Evolutionary conservation across 495 filamentous ascomycete genomes (phyloP).

Genomic region (Daldinia bambusicola): DNA sequence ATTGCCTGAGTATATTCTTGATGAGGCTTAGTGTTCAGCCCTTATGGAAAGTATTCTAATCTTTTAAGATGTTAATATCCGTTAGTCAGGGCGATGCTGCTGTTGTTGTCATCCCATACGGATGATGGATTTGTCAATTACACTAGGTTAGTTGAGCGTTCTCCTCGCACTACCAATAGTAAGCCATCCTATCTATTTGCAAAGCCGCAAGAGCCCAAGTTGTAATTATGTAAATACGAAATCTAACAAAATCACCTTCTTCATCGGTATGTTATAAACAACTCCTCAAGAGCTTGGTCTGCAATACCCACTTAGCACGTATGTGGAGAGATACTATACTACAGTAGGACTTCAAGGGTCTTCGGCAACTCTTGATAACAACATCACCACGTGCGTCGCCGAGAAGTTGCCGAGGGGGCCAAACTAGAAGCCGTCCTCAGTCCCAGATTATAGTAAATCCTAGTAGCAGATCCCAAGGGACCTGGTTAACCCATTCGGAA

Average conservation of each 20-base stretch:
- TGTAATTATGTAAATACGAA: neutral
- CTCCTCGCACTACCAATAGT: constrained; percentile 17
- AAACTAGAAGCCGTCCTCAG: neutral
- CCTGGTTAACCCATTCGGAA: constrained; percentile 30
- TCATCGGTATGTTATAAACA: neutral
- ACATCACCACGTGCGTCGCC: neutral
- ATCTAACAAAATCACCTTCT: neutral
- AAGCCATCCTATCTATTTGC: constrained; percentile 24
- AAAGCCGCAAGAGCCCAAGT: neutral
- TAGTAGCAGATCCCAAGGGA: constrained; percentile 40
- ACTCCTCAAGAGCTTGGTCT: neutral
- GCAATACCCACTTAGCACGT: neutral
- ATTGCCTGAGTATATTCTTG: neutral
- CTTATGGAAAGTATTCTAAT: neutral
- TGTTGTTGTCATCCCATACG: no score
- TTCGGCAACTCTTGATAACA: neutral
- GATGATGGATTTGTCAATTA: neutral
- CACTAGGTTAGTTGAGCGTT: no score
- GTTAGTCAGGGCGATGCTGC: no score
- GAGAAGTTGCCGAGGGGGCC: neutral
- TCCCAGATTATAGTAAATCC: constrained; percentile 30
- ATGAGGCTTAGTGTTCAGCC: neutral
- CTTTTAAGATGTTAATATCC: neutral
- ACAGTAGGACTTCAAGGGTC: neutral
- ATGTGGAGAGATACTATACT: neutral